Evolutionary conservation across 257 asterid genomes (phyloP), one percentile per base, ranked within the genome.

Genomic region (Voacanga thouarsii): DNA sequence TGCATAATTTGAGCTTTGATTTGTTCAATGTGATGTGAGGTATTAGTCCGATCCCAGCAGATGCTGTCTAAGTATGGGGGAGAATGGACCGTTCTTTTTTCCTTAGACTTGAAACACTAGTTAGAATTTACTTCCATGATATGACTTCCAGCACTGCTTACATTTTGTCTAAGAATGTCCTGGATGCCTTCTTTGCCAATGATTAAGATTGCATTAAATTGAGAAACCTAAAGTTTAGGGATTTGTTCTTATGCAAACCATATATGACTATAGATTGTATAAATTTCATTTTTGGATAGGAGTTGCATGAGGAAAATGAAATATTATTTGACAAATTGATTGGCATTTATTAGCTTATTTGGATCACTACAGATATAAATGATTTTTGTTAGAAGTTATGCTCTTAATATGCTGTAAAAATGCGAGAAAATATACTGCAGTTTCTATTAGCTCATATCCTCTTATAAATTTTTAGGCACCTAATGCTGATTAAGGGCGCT

Each of bases 301-400:
- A 92, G 83, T 88, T 96, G 86, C 99, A 96, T 85, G 97, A 92
- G 85, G 99, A 96, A 89, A 96, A 96, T 75, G 99, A 96, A 87
- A 93, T 90, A 83, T 89, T 96, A 88, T 96, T 96, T 76, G 99
- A 88, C 81, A 90, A 92, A 79, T 88, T 96, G 88, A 96, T 97
- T 15, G 99, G 90, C 95, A 57, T n/a, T n/a, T n/a, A n/a, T n/a
- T n/a, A 85, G 96, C 37, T 65, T 80, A 79, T 91, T 92, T 82
- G 99, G 87, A 84, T 89, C 98, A 55, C 92, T 91, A 18, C 97
- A 92, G 99, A 98, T 92, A 75, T 24, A 11, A 50, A 18, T 75
- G 28, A 43, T 41, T 41, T 21, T 18, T 28, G 43, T 74, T 55
- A n/a, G n/a, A n/a, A n/a, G n/a, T n/a, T n/a, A n/a, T 16, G 41